These are phyloP conservation scores for Insectozyma bohioensis DNA, from an alignment of 1,139 yeast genomes.

Conservation along the genomic window DNA sequence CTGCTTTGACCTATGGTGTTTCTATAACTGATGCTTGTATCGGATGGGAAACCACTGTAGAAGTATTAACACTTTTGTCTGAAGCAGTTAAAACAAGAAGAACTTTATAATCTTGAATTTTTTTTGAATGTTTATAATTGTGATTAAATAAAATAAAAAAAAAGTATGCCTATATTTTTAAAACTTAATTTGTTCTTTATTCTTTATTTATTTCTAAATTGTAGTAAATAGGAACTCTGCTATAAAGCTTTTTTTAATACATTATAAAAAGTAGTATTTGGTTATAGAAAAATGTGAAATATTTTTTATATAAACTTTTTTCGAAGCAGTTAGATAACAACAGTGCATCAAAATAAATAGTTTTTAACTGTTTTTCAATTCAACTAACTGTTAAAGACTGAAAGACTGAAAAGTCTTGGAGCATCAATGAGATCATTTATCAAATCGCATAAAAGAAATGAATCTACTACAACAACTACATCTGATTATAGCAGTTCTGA, in stretches of 20 bases:
- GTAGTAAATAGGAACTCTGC: too few species aligned
- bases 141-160: neutral
- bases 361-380: too few species aligned
- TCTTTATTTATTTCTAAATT: too few species aligned
- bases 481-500: slow-evolving; percentile 4
- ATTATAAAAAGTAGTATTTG: too few species aligned
- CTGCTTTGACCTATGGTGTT: slow-evolving; percentile 86
- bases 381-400: too few species aligned
- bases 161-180: neutral
- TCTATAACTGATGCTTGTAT: slow-evolving; percentile 97
- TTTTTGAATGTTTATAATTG: slow-evolving; percentile 5
- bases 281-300: too few species aligned
- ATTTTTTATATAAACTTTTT: too few species aligned
- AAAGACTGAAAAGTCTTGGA: too few species aligned
- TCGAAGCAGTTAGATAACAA: too few species aligned
- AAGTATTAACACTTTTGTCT: slow-evolving; percentile 75
- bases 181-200: too few species aligned
- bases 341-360: too few species aligned
- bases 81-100: slow-evolving; percentile 83
- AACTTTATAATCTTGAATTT: slow-evolving; percentile 19
- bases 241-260: too few species aligned
- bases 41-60: slow-evolving; percentile 84
- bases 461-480: slow-evolving; percentile 16
- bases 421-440: slow-evolving; percentile 48
- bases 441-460: slow-evolving; percentile 40